Conservation (phyloP, 192 early-diverging fungal species). For the Backusella liffmaniae region DNA sequence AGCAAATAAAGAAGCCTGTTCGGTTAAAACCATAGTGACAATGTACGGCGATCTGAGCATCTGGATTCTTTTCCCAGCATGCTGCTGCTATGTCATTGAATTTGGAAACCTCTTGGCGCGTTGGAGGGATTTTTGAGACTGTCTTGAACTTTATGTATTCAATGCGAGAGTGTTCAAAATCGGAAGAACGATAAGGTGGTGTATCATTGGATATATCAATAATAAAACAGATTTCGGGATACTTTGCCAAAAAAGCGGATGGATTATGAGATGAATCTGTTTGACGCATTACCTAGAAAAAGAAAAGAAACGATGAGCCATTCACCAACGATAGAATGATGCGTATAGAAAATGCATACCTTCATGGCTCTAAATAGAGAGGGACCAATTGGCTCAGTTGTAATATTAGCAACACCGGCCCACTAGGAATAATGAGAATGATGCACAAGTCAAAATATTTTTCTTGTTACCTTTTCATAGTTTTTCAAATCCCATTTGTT, state of each 20-base stretch:
- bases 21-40: conserved; percentile 62
- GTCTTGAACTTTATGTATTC: conserved; percentile 50
- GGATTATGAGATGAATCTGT: conserved; percentile 53
- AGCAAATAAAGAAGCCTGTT: conserved; percentile 57
- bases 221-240: conserved; percentile 52
- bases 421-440: conserved; percentile 35
- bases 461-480: conserved; percentile 47
- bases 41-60: conserved; percentile 55
- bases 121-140: conserved; percentile 51
- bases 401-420: conserved; percentile 48
- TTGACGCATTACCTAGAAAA: conserved; percentile 46
- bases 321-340: neutral
- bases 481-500: conserved; percentile 65
- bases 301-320: neutral
- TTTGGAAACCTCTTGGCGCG: conserved; percentile 38
- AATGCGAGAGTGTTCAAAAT: conserved; percentile 54
- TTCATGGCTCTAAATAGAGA: conserved; percentile 56
- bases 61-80: conserved; percentile 47
- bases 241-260: conserved; percentile 44
- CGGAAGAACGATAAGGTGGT: conserved; percentile 50
- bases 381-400: conserved; percentile 33
- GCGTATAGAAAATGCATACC: neutral
- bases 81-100: conserved; percentile 41
- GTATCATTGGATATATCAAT: conserved; percentile 53
- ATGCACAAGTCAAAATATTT: neutral